Evolutionary conservation across 2,329 filamentous ascomycete genomes (phyloP).

Genomic region (Colletotrichum lentis): DNA sequence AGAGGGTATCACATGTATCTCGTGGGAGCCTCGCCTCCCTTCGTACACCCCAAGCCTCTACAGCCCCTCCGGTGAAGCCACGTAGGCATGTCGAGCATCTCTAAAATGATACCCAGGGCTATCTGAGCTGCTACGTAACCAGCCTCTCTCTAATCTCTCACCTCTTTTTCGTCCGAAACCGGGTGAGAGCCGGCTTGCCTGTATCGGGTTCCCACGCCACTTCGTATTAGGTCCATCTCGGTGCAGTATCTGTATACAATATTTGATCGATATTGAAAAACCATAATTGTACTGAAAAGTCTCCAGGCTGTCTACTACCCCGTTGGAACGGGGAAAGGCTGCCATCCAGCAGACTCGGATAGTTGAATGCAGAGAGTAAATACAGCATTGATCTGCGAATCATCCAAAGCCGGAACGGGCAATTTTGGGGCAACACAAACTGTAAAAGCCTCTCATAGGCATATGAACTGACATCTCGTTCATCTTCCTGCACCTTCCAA

Average conservation of each 20-base stretch:
- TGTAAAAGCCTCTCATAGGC: not conserved
- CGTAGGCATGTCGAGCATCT: not conserved
- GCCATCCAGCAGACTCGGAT: not conserved
- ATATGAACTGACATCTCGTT: not conserved
- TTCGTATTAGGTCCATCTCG: not conserved
- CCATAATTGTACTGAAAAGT: conserved; percentile 1
- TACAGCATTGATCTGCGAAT: not conserved
- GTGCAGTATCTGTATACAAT: not conserved
- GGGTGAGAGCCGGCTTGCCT: not conserved
- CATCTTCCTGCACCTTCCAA: not conserved
- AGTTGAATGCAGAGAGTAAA: not conserved
- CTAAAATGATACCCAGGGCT: too few relatives aligned
- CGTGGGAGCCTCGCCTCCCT: too few relatives aligned
- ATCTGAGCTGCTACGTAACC: not conserved
- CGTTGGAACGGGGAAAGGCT: not conserved
- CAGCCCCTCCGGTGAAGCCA: not conserved
- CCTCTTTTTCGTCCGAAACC: not conserved
- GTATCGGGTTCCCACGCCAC: conserved; percentile 4
- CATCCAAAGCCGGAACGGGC: too few relatives aligned
- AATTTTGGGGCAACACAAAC: not conserved
- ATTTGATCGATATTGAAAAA: conserved; percentile 10
- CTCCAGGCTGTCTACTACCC: not conserved
- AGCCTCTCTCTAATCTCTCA: not conserved
- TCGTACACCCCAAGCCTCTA: not conserved
- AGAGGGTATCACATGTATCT: not conserved